Evolutionary conservation across 148 eudicot species (phyloP), one percentile per base, ranked within the genome.

Genomic region (Rhododendron williamsianum): DNA sequence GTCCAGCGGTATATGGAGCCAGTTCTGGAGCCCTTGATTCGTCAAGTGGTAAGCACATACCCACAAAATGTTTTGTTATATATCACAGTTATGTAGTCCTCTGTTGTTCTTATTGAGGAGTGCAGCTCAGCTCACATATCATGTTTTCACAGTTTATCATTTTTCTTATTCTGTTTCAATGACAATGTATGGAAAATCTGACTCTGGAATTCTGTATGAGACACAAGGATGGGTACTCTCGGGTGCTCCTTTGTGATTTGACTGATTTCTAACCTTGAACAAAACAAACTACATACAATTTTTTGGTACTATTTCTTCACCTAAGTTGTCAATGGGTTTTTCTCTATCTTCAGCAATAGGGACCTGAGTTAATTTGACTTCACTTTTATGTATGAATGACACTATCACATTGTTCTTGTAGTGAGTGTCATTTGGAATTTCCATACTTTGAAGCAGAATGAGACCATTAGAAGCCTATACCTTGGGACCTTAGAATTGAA

Each of bases 41-140:
- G 96, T 51, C 87, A 82, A 91, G 94, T 93, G 84, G 96, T 93
- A 92, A 93, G 96, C 90, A 45, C 87, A 9, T 73, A 21, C 67
- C 49, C 60, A 54, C 36, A 56, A 49, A 21, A 45, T 30, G 15
- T 21, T 30, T 15, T 21, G 49, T 36, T 43, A 5, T 56, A 19
- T 23, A 16, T 35, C 27, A 49, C 6, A 33, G 36, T 9, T 27
- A 48, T 19, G 15, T 18, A 71, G 38, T 83, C 43, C 78, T 43
- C n/a, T 71, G 65, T 82, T 41, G 27, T 56, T 81, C 21, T 46
- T 72, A 49, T 48, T 11, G 15, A 27, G 23, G 16, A 83, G 15
- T 48, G 76, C 19, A 25, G 80, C 45, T 73, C 35, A 51, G 65
- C 60, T 83, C 33, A 51, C 52, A 16, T 2, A 27, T 12, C 18